Evolutionary conservation across 2,329 filamentous ascomycete species (phyloP).

Genomic region (Arthrocladium fulminans): DNA sequence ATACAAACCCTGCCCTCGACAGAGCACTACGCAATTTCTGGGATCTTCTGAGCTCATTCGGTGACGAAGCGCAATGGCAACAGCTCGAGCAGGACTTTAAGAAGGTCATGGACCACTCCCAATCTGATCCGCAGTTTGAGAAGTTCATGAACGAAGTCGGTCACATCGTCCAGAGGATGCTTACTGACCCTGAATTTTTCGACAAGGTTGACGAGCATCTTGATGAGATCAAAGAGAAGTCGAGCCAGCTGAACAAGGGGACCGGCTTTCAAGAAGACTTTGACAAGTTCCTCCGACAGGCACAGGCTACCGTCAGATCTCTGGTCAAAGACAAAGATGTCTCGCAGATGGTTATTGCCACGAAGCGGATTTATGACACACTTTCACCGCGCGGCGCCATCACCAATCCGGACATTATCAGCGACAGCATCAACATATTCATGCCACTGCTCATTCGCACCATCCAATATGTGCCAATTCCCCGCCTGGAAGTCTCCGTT

Average conservation of each 20-base stretch:
- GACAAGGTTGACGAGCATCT: slow-evolving; percentile 62
- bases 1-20: slow-evolving; percentile 66
- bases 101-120: slow-evolving; percentile 61
- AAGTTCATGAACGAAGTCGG: slow-evolving; percentile 64
- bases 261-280: slow-evolving; percentile 64
- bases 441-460: slow-evolving; percentile 66
- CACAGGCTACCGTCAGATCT: slow-evolving; percentile 58
- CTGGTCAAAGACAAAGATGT: slow-evolving; percentile 65
- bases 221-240: slow-evolving; percentile 49
- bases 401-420: slow-evolving; percentile 61
- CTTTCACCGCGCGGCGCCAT: slow-evolving; percentile 57
- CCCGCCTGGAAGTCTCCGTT: slow-evolving; percentile 75
- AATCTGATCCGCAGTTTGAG: slow-evolving; percentile 75
- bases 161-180: slow-evolving; percentile 65
- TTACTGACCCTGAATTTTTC: slow-evolving; percentile 80
- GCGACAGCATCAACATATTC: slow-evolving; percentile 71
- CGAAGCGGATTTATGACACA: slow-evolving; percentile 58
- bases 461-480: slow-evolving; percentile 82
- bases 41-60: slow-evolving; percentile 70
- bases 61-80: slow-evolving; percentile 66
- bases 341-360: slow-evolving; percentile 57
- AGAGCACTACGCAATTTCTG: slow-evolving; percentile 71
- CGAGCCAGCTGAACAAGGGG: slow-evolving; percentile 51
- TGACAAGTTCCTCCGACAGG: slow-evolving; percentile 60
- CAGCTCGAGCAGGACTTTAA: slow-evolving; percentile 60